These are phyloP conservation scores for Entomortierella parvispora DNA, from an alignment of 192 early-diverging fungal species.

Conservation along the genomic window DNA sequence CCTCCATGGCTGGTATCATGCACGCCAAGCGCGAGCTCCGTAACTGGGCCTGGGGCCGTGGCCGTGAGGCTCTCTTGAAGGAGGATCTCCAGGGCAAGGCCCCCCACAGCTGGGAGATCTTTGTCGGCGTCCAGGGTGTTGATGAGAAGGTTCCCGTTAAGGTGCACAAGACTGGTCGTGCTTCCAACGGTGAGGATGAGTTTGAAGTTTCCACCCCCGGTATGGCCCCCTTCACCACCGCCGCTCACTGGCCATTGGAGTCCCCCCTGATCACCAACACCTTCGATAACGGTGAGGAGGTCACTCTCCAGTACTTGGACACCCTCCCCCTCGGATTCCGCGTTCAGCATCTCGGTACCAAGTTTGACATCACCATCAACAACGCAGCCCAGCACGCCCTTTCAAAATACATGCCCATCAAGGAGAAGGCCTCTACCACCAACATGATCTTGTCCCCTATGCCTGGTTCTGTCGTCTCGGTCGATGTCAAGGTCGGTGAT, in stretches of 20 bases:
- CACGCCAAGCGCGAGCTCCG: slow-evolving; percentile 74
- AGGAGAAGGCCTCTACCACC: slow-evolving; percentile 76
- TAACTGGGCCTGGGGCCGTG: slow-evolving; percentile 65
- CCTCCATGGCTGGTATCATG: slow-evolving; percentile 69
- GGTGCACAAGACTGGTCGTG: slow-evolving; percentile 47
- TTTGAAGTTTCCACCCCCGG: slow-evolving; percentile 57
- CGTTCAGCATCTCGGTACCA: slow-evolving; percentile 85
- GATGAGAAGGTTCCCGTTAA: slow-evolving; percentile 58
- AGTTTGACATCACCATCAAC: slow-evolving; percentile 80
- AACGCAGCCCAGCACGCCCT: slow-evolving; percentile 71
- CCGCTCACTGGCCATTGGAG: slow-evolving; percentile 78
- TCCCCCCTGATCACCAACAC: slow-evolving; percentile 71
- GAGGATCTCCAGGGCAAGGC: slow-evolving; percentile 36
- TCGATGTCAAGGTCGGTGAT: slow-evolving; percentile 85
- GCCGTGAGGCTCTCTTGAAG: slow-evolving; percentile 54
- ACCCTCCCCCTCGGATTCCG: slow-evolving; percentile 79
- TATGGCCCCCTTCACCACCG: slow-evolving; percentile 47
- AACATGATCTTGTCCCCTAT: slow-evolving; percentile 86
- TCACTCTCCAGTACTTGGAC: slow-evolving; percentile 80
- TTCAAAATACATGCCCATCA: slow-evolving; percentile 77
- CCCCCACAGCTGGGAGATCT: slow-evolving; percentile 61
- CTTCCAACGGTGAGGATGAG: slow-evolving; percentile 51
- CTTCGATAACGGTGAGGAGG: slow-evolving; percentile 52
- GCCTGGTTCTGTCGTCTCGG: slow-evolving; percentile 89
- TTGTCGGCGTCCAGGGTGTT: slow-evolving; percentile 58